Percentiles rank a stretch among this genome's conserved stretches.
Conservation (phyloP, 2,329 filamentous ascomycete genomes). For the Trichoderma citrinoviride region DNA sequence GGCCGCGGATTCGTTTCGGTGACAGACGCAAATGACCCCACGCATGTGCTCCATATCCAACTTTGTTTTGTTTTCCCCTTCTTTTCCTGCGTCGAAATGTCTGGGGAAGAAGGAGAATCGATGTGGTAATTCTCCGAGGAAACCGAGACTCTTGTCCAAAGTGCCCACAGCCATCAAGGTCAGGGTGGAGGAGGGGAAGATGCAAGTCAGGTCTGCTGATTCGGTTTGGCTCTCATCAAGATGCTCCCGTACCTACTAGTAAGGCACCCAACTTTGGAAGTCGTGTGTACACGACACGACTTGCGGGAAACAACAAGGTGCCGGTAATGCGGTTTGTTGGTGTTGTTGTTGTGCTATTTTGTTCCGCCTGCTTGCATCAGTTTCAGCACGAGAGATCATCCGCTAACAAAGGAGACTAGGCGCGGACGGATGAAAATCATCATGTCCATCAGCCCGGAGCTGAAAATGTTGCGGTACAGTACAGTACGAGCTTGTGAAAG, state of each 20-base stretch:
- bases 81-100: not conserved
- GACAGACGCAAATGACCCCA: constrained; percentile 15
- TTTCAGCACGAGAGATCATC: constrained; percentile 9
- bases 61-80: not conserved
- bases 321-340: no score
- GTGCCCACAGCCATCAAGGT: not conserved
- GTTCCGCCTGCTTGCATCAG: not conserved
- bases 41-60: constrained; percentile 16
- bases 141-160: not conserved
- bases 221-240: not conserved
- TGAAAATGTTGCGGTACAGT: not conserved
- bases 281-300: no score
- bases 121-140: constrained; percentile 18
- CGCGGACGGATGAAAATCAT: constrained; percentile 7
- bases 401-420: constrained; percentile 11
- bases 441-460: not conserved
- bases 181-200: not conserved
- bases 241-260: not conserved
- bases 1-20: not conserved
- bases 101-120: constrained; percentile 11
- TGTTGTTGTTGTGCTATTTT: not conserved
- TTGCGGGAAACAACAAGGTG: no score
- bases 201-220: constrained; percentile 1
- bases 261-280: no score
- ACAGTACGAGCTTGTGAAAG: no score